A percentile compares a stretch with the other conserved stretches of the same genome.
phyloP scores from a whole-genome alignment of 306 rosid genomes.

The Casuarina glauca region DNA sequence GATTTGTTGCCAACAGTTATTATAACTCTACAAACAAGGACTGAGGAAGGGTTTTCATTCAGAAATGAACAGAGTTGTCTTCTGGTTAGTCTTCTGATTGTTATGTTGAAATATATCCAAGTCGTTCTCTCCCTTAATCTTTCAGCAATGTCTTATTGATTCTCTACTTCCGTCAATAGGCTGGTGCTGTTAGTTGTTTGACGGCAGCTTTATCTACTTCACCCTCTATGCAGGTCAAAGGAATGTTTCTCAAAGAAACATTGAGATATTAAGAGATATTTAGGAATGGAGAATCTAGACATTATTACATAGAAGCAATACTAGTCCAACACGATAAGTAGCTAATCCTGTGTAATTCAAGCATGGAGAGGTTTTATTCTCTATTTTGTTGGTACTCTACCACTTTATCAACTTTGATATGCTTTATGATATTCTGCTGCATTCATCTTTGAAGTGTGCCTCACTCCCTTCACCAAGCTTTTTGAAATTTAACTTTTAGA shows the following conservation, averaged over 20 bases:
- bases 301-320: not conserved
- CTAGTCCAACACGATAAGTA: not conserved
- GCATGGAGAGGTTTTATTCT: not conserved
- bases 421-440: not conserved
- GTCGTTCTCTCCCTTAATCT: not conserved
- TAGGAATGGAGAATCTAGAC: not conserved
- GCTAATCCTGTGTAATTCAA: not conserved
- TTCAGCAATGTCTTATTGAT: constrained; percentile 12
- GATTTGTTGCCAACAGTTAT: constrained; percentile 72
- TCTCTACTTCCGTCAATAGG: constrained; percentile 44
- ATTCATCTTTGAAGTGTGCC: not conserved
- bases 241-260: constrained; percentile 62
- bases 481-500: too few relatives aligned
- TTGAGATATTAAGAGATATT: constrained; percentile 18
- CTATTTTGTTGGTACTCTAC: not conserved
- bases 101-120: not conserved
- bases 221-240: constrained; percentile 68
- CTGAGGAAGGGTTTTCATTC: constrained; percentile 62
- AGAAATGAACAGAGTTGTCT: constrained; percentile 68
- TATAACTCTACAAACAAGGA: constrained; percentile 62
- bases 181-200: constrained; percentile 79
- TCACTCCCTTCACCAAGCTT: not conserved
- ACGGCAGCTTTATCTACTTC: constrained; percentile 66
- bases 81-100: constrained; percentile 58
- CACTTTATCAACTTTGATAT: not conserved